phyloP scores from a whole-genome alignment of 73 alveolate species.

The Paramecium biaurelia region DNA sequence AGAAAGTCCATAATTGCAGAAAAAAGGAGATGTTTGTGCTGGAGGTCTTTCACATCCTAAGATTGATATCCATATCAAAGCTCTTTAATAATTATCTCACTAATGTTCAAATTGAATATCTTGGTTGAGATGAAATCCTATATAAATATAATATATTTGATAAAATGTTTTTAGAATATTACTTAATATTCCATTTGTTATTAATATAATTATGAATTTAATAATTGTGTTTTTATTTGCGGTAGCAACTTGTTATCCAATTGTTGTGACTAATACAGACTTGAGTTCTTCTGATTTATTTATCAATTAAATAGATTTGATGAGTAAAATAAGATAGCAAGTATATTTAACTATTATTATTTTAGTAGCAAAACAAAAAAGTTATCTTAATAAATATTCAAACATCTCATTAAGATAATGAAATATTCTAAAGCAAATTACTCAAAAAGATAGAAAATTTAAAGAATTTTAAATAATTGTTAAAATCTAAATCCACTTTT shows the following conservation, averaged over 20 bases:
- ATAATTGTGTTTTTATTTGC: neutral
- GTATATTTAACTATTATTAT: neutral
- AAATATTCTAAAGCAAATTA: neutral
- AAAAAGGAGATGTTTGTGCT: conserved; percentile 77
- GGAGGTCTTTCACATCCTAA: conserved; percentile 75
- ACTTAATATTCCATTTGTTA: too few relatives aligned
- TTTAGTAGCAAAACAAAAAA: neutral
- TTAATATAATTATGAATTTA: neutral
- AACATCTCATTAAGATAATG: neutral
- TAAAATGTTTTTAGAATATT: too few relatives aligned
- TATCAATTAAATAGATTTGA: neutral
- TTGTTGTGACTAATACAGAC: neutral
- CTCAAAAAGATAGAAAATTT: neutral
- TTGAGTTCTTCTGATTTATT: neutral
- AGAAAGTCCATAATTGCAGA: conserved; percentile 68
- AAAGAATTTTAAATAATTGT: neutral
- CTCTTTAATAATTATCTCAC: conserved; percentile 55
- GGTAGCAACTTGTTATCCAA: neutral
- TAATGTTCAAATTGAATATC: conserved; percentile 65
- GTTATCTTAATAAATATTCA: neutral
- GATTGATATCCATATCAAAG: conserved; percentile 70
- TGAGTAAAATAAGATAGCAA: neutral
- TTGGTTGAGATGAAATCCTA: conserved; percentile 37
- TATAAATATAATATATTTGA: neutral
- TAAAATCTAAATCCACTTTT: neutral